Evolutionary conservation across 2,329 filamentous ascomycete species (phyloP).

Genomic region (Penicillium polonicum): DNA sequence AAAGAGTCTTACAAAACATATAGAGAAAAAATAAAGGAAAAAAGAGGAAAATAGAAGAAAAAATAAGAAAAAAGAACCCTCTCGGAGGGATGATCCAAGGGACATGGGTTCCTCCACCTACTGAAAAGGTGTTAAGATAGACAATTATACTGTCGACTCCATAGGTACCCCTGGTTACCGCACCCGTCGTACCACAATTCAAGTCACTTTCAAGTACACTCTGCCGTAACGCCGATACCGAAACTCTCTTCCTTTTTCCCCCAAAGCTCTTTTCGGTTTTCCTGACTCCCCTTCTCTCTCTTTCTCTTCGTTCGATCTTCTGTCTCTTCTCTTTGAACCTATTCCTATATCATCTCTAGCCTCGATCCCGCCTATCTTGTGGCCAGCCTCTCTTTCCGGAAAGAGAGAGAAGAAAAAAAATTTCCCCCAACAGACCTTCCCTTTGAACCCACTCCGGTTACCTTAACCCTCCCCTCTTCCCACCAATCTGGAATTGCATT

Average conservation of each 20-base stretch:
- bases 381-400: conserved; percentile 11
- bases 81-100: conserved; percentile 18
- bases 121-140: conserved; percentile 24
- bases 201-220: conserved; percentile 8
- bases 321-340: conserved; percentile 6
- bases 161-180: conserved; percentile 5
- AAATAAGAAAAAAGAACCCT: not conserved
- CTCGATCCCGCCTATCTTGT: conserved; percentile 1
- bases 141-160: conserved; percentile 9
- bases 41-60: not conserved
- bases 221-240: conserved; percentile 18
- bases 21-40: not conserved
- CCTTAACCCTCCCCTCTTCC: conserved; percentile 7
- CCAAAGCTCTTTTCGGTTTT: conserved; percentile 11
- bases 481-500: conserved; percentile 8
- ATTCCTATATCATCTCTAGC: conserved; percentile 3
- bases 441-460: not conserved
- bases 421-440: not conserved
- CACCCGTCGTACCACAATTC: not conserved
- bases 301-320: not conserved
- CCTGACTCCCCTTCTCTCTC: conserved; percentile 1
- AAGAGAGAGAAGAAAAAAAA: not conserved
- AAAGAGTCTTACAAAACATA: not conserved
- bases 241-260: conserved; percentile 12
- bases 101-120: conserved; percentile 18